Base-by-base conservation (phyloP, 305 asterid species). In the Fraxinus baroniana region DNA sequence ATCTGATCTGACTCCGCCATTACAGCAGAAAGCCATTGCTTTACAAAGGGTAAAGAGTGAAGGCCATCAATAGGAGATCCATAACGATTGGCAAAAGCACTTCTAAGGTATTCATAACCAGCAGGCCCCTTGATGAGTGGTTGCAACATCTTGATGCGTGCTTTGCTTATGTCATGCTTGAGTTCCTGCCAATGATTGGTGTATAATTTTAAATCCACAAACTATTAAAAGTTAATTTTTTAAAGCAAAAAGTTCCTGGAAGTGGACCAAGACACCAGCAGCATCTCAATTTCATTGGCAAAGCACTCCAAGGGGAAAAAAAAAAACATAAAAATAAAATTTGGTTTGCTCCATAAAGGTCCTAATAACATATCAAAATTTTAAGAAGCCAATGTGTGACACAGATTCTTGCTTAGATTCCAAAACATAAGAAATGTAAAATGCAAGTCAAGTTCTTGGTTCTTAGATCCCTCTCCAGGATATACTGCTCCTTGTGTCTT, bases 91-190 rank as follows among this genome's bases (percentile, higher is more conserved):
- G 76, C 62, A 78, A 84, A 80, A 24, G 82, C 81, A 44, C 44
- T 84, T 81, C 76, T 60, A 32, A 84, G 83, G 78, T 84, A 84
- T 76, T 80, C 82, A 55, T 77, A 39, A 76, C 87, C 87, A 84
- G 84, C 84, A 77, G 82, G 84, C 39, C 87, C 87, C 79, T 84
- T 84, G 75, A 84, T 37, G 28, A 80, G 64, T n/a, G 87, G 87
- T 80, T 80, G 81, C 75, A 84, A 71, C 60, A 80, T 22, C 7
- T 60, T 84, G 52, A 84, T 84, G 80, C 73, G 82, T 24, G 84
- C 79, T 55, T 55, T 81, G 46, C 78, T 84, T 66, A 70, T 71
- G 68, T 81, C 84, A 22, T 37, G 79, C 72, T 81, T 84, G 84
- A 84, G 79, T 72, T 22, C 79, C 87, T 80, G 72, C 33, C 13